Evolutionary conservation across 176 grass and related monocot genomes (phyloP), one percentile per base, ranked within the genome.

Genomic region (Aegilops sharonensis): DNA sequence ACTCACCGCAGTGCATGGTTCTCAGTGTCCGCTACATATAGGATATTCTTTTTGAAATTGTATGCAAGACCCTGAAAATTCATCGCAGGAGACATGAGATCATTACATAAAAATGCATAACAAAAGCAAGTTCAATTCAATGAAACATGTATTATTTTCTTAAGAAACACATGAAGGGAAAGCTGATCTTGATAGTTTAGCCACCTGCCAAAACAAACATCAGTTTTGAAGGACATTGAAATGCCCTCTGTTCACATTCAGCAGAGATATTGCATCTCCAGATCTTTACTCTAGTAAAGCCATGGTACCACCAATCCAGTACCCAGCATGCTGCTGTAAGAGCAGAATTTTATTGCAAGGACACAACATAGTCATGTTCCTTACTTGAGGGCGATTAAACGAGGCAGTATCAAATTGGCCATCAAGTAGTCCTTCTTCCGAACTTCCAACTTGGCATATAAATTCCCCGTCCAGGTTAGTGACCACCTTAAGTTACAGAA

Each of bases 1-100:
- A 85, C 62, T 95, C 71, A 98, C 95, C 95, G 88, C 52, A 98
- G 84, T 35, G 95, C 93, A 62, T 98, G 96, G 75, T 98, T 98
- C 89, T 98, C 96, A 72, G 96, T 98, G 79, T 98, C 96, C 81
- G 96, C 93, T 61, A 98, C 96, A 83, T 98, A 95, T 71, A 98
- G 85, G 82, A 95, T 64, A 92, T 98, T 95, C 83, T 86, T 98
- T 89, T 92, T 94, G 30, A 88, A 88, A 86, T 95, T 92, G 86
- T 98, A 98, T 77, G 96, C 86, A 79, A 98, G 88, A 89, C 96
- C 96, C 93, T 98, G 89, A 75, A 75, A 88, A 95, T 87, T 80
- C 13, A 82, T 70, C 75, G 23, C 75, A 83, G 87, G 27, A 15
- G 4, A 30, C 64, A 78, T 74, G 56, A 70, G 45, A 8, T 25